Evolutionary conservation across 2,329 filamentous ascomycete genomes (phyloP), one percentile per base, ranked within the genome.

Genomic region (Verticillium klebahnii): DNA sequence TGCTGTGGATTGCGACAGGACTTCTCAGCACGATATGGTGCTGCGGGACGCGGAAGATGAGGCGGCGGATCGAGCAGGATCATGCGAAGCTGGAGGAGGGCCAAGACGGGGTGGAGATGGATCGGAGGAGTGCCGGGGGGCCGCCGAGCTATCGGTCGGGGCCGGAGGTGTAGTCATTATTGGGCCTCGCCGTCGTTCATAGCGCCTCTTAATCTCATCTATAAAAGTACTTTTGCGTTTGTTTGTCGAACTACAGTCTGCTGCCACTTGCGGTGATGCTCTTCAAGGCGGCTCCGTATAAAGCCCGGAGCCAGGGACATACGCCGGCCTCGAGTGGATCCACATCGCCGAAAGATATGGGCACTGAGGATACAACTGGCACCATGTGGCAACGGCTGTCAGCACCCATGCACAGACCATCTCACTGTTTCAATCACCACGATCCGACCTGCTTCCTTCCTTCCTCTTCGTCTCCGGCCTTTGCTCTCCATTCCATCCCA

Each of bases 1-100:
- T 61, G 8, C 29, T 64, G 50, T 61, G 60, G 6, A 52, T 64
- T 2, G 54, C 11, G 8, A 32, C 54, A 14, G 54, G 54, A 29
- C 25, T 56, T n/a, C 23, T 56, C 7, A 50, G 45, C 12, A 23
- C 45, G 7, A 50, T 50, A n/a, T 50, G 45, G 45, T 50, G 45
- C 19, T 50, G 45, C 19, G 45, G 45, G 3, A 50, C 45, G 8
- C 45, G 45, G n/a, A 50, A 50, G 45, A 50, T 50, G 45, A 50
- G 19, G 45, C 23, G 45, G 8, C n/a, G 45, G 19, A 50, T 50
- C 8, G 45, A 50, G 19, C 45, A 50, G 45, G 45, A 50, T 25
- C 45, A 50, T 50, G 45, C 45, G 45, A 50, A 50, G 19, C 45
- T 50, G 17, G 45, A 50, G 45, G n/a, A 50, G 45, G 45, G 45